Conservation (phyloP, 2,329 filamentous ascomycete genomes). For the Hypoxylon rubiginosum region DNA sequence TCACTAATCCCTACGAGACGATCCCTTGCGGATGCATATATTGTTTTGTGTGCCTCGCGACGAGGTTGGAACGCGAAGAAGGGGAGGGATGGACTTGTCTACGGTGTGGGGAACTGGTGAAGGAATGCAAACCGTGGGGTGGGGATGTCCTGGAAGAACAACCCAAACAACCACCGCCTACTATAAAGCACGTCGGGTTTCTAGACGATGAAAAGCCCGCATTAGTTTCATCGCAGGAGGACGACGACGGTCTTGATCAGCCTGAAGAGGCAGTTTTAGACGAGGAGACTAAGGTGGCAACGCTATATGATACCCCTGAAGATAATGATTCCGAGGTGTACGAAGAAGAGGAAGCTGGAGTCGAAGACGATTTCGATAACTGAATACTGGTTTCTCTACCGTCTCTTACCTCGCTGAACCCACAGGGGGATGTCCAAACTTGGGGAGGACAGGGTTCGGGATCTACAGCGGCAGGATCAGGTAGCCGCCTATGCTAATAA, state of each 20-base stretch:
- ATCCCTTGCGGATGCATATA: constrained; percentile 92
- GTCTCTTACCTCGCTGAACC: background rate
- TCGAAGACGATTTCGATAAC: constrained; percentile 48
- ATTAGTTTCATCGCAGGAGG: constrained; percentile 45
- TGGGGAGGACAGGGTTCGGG: constrained; percentile 1
- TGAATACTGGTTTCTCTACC: constrained; percentile 30
- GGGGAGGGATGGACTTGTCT: constrained; percentile 95
- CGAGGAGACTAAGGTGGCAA: constrained; percentile 14
- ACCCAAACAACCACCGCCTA: constrained; percentile 54
- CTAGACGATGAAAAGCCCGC: constrained; percentile 62
- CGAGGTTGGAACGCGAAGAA: constrained; percentile 89
- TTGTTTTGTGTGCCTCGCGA: constrained; percentile 95
- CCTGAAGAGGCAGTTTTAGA: constrained; percentile 35
- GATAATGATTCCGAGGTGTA: constrained; percentile 52
- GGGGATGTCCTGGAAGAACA: constrained; percentile 83
- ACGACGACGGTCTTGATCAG: constrained; percentile 41
- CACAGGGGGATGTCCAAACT: constrained; percentile 3
- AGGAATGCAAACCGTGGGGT: constrained; percentile 89
- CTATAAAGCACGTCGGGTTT: constrained; percentile 73
- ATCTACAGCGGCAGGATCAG: constrained; percentile 1
- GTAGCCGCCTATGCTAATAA: constrained; percentile 1
- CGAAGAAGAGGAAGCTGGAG: constrained; percentile 52
- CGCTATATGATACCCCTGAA: constrained; percentile 37
- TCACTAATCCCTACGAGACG: constrained; percentile 96
- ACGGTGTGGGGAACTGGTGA: constrained; percentile 85